These are phyloP conservation scores for Dillenia suffruticosa DNA, from an alignment of 164 flowering plant genomes.

Conservation along the genomic window DNA sequence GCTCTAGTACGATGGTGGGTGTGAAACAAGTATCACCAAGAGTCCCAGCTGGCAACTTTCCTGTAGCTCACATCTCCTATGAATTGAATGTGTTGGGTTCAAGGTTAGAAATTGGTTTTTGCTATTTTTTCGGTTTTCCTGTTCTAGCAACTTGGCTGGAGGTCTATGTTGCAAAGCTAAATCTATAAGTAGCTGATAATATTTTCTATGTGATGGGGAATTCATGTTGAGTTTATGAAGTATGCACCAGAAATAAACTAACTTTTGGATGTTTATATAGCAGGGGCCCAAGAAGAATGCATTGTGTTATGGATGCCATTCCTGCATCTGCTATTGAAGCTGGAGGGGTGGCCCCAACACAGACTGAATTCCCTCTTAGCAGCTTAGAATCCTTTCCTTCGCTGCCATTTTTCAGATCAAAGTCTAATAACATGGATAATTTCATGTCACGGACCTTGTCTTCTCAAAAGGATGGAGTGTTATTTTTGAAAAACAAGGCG, in stretches of 20 bases:
- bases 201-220: too few relatives aligned
- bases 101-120: constrained; percentile 35
- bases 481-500: constrained; percentile 60
- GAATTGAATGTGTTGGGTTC: constrained; percentile 75
- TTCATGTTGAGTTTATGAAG: too few relatives aligned
- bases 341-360: constrained; percentile 74
- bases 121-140: not conserved
- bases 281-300: constrained; percentile 86
- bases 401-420: constrained; percentile 45
- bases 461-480: constrained; percentile 33
- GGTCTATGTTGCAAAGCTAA: too few relatives aligned
- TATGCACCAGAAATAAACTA: too few relatives aligned
- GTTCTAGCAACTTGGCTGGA: too few relatives aligned
- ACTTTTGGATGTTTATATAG: not conserved
- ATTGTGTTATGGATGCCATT: constrained; percentile 56
- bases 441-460: constrained; percentile 32
- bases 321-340: constrained; percentile 56
- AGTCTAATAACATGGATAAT: constrained; percentile 34
- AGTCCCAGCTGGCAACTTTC: constrained; percentile 62
- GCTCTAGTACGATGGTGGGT: constrained; percentile 54
- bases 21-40: constrained; percentile 64
- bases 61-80: constrained; percentile 62
- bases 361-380: constrained; percentile 43
- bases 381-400: constrained; percentile 42
- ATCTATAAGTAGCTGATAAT: too few relatives aligned